Evolutionary conservation across 495 filamentous ascomycete genomes (phyloP).

Genomic region (Platismatia glauca): DNA sequence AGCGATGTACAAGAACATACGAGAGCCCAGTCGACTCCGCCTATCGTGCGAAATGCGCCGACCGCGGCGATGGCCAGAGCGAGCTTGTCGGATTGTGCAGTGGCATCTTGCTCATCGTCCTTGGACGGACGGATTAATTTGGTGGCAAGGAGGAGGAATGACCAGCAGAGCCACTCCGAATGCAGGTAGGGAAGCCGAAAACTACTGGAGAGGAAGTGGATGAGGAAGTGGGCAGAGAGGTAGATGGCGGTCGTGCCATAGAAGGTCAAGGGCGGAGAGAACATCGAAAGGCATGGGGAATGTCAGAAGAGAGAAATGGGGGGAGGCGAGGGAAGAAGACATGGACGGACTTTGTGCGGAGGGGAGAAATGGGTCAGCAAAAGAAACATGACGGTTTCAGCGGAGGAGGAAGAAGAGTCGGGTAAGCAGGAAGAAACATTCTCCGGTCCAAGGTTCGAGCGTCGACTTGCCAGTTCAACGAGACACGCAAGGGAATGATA

Average conservation of each 20-base stretch:
- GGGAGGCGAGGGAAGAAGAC: background rate
- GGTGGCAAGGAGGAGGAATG: background rate
- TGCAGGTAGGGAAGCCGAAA: background rate
- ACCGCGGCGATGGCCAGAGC: slow-evolving; percentile 1
- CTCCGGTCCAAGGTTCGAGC: too few relatives aligned
- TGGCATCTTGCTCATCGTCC: background rate
- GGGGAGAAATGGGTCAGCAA: background rate
- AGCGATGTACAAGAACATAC: background rate
- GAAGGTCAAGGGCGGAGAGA: background rate
- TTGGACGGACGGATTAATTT: background rate
- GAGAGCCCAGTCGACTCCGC: slow-evolving; percentile 2
- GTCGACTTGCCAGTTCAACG: too few relatives aligned
- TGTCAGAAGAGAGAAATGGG: background rate
- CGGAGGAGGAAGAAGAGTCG: too few relatives aligned
- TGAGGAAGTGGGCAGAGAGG: background rate
- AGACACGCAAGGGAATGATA: too few relatives aligned
- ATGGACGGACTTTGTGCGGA: background rate
- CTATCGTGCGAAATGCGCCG: slow-evolving; percentile 4
- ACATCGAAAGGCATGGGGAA: background rate
- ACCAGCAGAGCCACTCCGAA: background rate
- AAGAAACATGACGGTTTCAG: too few relatives aligned
- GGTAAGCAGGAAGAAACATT: too few relatives aligned
- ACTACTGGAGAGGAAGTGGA: background rate
- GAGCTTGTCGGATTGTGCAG: background rate
- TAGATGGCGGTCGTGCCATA: background rate